These are phyloP conservation scores for Mucor sp. DNA, from an alignment of 371 early-diverging fungal species.

Conservation along the genomic window DNA sequence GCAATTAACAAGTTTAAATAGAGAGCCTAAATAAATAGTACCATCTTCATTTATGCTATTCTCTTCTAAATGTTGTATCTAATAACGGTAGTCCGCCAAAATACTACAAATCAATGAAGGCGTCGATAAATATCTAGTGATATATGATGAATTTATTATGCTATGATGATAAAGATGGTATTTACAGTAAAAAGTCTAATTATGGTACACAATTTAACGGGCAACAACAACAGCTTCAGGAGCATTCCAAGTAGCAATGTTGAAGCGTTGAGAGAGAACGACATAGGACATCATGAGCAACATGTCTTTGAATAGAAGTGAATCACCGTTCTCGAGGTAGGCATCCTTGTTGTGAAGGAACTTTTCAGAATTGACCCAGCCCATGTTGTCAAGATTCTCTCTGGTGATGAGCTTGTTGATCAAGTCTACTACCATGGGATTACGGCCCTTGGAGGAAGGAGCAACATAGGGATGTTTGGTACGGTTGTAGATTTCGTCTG, in stretches of 20 bases:
- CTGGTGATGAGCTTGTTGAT: constrained; percentile 14
- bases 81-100: too few relatives aligned
- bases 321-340: background rate
- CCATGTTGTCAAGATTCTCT: constrained; percentile 18
- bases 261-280: constrained; percentile 16
- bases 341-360: background rate
- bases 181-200: background rate
- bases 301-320: constrained; percentile 8
- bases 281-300: constrained; percentile 21
- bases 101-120: too few relatives aligned
- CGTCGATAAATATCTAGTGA: too few relatives aligned
- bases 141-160: too few relatives aligned
- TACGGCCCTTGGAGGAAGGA: constrained; percentile 13
- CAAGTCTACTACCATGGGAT: background rate
- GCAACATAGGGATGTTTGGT: constrained; percentile 26
- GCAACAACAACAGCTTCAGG: background rate
- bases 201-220: background rate
- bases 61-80: too few relatives aligned
- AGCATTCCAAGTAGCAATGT: constrained; percentile 8
- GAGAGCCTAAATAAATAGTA: too few relatives aligned
- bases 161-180: background rate
- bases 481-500: constrained; percentile 24
- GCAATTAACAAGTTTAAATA: too few relatives aligned
- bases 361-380: constrained; percentile 14
- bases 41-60: too few relatives aligned